Base-by-base conservation (phyloP, 2,329 filamentous ascomycete genomes). In the Penicillium sp. region DNA sequence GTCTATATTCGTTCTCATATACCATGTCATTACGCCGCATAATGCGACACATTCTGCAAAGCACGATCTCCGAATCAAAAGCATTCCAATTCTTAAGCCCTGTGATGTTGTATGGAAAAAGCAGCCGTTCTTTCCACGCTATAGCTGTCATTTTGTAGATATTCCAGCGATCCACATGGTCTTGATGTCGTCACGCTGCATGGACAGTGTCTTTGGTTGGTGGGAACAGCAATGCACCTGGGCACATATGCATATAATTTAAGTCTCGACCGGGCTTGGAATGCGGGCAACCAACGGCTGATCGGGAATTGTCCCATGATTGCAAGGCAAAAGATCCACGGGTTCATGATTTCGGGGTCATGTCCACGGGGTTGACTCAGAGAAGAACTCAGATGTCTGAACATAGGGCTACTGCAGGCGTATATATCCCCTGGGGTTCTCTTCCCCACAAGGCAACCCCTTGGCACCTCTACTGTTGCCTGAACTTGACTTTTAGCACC, bases 231-330 rank as follows among this genome's bases (percentile, higher is more conserved):
- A 36, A 36, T n/a, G 2, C 13, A 34, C 29, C 6, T 31, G 18
- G 18, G 18, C 18, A 18, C 2, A 34, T 13, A 36, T n/a, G 34
- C 13, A 36, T 50, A 41, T 24, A 31, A 38, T 6, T 13, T 32
- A 47, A 36, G 39, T 45, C 57, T 57, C 51, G 10, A 41, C 52
- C 40, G 41, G 13, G 47, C 45, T 50, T 54, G 48, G 55, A 56
- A 58, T 61, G 53, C 32, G 21, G 44, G 29, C n/a, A 49, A 57
- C 45, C 43, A 52, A 45, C 47, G 36, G 48, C 54, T 46, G 52
- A 53, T 50, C 43, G 22, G 24, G 27, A 29, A 39, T 45, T 50
- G 47, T 34, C 39, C 47, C 40, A 49, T 52, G 40, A 48, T 36
- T 39, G 31, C 4, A 22, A 29, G 43, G 44, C 14, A 21, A 40